Evolutionary conservation across 331 rosid species (phyloP).

Genomic region (Dryas integrifolia): DNA sequence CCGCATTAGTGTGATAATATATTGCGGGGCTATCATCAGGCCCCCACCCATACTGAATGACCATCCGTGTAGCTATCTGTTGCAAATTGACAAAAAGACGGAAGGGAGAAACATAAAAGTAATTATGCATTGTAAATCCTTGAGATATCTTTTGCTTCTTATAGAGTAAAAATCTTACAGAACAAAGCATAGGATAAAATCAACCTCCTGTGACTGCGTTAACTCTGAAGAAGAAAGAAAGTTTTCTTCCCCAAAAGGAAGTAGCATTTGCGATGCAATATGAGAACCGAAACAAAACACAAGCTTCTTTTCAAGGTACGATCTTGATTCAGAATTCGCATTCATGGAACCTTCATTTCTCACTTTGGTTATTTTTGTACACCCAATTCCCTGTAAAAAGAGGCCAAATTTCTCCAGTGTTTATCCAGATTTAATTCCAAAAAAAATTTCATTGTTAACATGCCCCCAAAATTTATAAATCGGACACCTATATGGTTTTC

Average conservation of each 20-base stretch:
- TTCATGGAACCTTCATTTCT: conserved; percentile 62
- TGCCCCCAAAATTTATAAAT: background rate
- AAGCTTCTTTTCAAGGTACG: conserved; percentile 90
- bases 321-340: conserved; percentile 83
- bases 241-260: conserved; percentile 97
- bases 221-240: conserved; percentile 74
- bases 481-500: background rate
- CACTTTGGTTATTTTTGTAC: conserved; percentile 81
- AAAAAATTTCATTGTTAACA: background rate
- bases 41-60: conserved; percentile 97
- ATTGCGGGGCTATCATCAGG: conserved; percentile 98
- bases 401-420: conserved; percentile 25
- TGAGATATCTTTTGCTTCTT: background rate
- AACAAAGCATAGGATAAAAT: conserved; percentile 12
- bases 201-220: conserved; percentile 93
- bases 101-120: background rate
- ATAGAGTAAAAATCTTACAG: conserved; percentile 13
- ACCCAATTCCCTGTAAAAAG: conserved; percentile 81
- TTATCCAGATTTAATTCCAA: conserved; percentile 14
- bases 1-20: conserved; percentile 75
- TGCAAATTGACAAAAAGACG: conserved; percentile 15
- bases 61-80: conserved; percentile 98
- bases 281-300: conserved; percentile 96
- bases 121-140: background rate
- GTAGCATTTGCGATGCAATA: conserved; percentile 83